Base-by-base conservation (phyloP, 495 filamentous ascomycete genomes). In the Neurospora discreta region DNA sequence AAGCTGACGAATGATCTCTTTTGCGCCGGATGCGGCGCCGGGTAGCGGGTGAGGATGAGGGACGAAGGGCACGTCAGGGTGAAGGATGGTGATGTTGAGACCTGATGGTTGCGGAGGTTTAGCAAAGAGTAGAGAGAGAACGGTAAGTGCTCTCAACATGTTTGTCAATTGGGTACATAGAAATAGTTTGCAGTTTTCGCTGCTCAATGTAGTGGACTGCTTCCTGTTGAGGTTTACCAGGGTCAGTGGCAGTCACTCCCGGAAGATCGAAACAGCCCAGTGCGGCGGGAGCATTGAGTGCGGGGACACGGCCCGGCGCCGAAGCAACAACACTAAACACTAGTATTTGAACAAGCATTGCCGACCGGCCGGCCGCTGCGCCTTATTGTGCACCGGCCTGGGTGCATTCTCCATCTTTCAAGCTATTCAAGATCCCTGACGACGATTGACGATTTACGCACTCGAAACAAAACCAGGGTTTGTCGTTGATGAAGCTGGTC, bases 1-100 rank as follows among this genome's bases (percentile, higher is more conserved):
- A 39, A 82, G 80, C 26, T 76, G 74, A 33, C 75, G 39, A 9
- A 82, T 77, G 39, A 83, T 83, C 15, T 72, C 69, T n/a, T 72
- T 78, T 43, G 74, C 72, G 13, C 79, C 73, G 3, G 76, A 78
- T 0, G 76, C 70, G 26, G 77, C 68, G 38, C 77, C 76, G 13
- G 81, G 78, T 36, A 73, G 46, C 5, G 80, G 80, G 6, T 78
- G 78, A 16, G 73, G 72, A 15, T 39, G 58, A 3, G 77, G 75
- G 2, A 72, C 73, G 1, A 78, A 69, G 4, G 75, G 40, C 9
- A 69, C 41, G n/a, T 69, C 60, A 5, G 74, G 60, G 2, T 74
- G 69, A 67, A 44, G 36, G 26, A 73, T 7, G 0, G 72, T 78
- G 16, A 75, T 74, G 68, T 77, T 77, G 2, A 42, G 68, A 44